phyloP scores from a whole-genome alignment of 2,329 filamentous ascomycete species.

The Verruconis gallopava region DNA sequence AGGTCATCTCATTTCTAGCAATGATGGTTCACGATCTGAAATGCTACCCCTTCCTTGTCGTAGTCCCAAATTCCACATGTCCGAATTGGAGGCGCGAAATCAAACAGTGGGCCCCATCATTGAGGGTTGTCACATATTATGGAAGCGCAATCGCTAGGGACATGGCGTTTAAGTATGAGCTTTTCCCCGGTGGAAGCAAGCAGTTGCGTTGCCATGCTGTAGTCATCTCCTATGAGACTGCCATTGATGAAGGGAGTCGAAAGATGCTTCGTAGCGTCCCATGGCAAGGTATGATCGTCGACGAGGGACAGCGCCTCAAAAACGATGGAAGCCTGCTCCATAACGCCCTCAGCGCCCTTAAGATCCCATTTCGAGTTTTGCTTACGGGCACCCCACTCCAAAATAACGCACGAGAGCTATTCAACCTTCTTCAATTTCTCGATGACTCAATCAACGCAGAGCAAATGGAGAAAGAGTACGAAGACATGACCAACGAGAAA shows the following conservation, averaged over 20 bases:
- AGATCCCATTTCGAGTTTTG: constrained; percentile 70
- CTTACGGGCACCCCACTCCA: constrained; percentile 85
- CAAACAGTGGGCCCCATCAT: constrained; percentile 76
- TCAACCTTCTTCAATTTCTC: constrained; percentile 92
- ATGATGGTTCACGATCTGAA: constrained; percentile 48
- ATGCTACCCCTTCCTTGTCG: constrained; percentile 85
- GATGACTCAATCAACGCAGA: constrained; percentile 60
- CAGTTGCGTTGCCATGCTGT: constrained; percentile 81
- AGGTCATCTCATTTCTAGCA: constrained; percentile 72
- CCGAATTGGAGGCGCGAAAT: constrained; percentile 97
- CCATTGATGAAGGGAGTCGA: constrained; percentile 57
- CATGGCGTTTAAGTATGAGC: constrained; percentile 67
- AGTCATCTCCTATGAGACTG: constrained; percentile 88
- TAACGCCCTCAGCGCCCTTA: constrained; percentile 55
- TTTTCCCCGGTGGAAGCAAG: constrained; percentile 54
- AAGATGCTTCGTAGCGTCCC: constrained; percentile 55
- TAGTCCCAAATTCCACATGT: constrained; percentile 89
- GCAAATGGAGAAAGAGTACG: constrained; percentile 60
- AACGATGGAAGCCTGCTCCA: constrained; percentile 83
- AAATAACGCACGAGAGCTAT: constrained; percentile 88
- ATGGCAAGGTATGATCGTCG: constrained; percentile 83
- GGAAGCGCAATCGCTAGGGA: constrained; percentile 63
- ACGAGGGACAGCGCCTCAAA: constrained; percentile 91
- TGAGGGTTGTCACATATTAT: constrained; percentile 88
- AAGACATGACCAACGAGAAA: constrained; percentile 69